Evolutionary conservation across 169 alveolate species (phyloP), one percentile per base, ranked within the genome.

Genomic region (Cryptosporidium sp.): DNA sequence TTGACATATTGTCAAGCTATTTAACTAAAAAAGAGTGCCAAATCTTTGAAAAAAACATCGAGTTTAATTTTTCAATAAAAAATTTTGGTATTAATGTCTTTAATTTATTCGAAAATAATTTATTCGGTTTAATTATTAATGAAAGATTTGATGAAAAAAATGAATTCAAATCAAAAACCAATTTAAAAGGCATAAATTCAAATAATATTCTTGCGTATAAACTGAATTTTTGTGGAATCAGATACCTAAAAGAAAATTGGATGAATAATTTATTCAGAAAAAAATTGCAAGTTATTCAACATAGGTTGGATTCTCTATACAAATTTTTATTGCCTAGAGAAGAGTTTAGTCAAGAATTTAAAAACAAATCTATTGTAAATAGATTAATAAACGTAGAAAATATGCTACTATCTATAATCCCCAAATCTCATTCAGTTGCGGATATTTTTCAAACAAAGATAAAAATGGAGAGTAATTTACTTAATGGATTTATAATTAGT

Each of bases 401-500:
- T 26, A 56, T 56, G 67, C 26, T 56, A 9, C 29, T 21, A 3
- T 4, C 37, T 3, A 56, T 56, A 14, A 56, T 26, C 7, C 67
- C 67, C 29, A 26, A 56, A 9, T 56, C 35, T 10, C 3, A 26
- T 48, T 48, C 21, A 48, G 3, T 14, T 56, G 37, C 35, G 9
- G 67, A 56, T 21, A 56, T 14, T 48, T 48, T 48, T 48, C 56
- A 48, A 48, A 48, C 56, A 31, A 80, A 44, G 16, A 29, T 80
- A 23, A 1, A n/a, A 8, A 80, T 80, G 89, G 89, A 37, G 37
- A 65, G 18, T 29, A 42, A 23, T 14, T 60, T 80, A 42, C 33
- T 80, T n/a, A 23, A 80, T 61, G 75, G 89, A 3, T 80, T 80
- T n/a, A n/a, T 18, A 67, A 80, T 80, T 6, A 62, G 89, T 62